Conservation (phyloP, 208 protist genomes). For the Histomonas meleagridis region DNA sequence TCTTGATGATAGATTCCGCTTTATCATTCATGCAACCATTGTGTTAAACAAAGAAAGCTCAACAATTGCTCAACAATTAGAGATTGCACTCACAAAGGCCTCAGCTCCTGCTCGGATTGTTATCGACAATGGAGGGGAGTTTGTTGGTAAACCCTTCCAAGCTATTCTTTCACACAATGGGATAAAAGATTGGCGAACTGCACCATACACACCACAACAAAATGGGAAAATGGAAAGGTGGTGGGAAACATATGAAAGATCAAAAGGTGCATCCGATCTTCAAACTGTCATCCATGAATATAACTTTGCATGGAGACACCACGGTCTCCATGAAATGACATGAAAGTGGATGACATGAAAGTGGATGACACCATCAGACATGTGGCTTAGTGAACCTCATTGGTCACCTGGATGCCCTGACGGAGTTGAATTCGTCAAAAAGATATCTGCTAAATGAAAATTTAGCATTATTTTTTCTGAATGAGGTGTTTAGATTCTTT, state of each 20-base stretch:
- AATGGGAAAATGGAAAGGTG: background rate
- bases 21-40: background rate
- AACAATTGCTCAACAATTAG: background rate
- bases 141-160: background rate
- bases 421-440: background rate
- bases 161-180: background rate
- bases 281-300: no score
- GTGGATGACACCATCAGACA: background rate
- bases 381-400: background rate
- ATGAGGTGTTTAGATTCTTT: no score
- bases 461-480: no score
- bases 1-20: background rate
- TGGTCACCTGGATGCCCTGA: background rate
- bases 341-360: no score
- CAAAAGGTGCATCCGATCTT: no score
- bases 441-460: no score
- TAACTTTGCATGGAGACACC: no score
- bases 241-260: background rate
- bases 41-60: background rate
- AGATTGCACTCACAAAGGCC: background rate
- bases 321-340: background rate
- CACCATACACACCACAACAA: background rate
- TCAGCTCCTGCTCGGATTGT: background rate
- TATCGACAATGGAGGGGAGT: background rate
- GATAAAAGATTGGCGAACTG: background rate